Conservation (phyloP, 2,329 filamentous ascomycete species). For the Trichophyton benhamiae region DNA sequence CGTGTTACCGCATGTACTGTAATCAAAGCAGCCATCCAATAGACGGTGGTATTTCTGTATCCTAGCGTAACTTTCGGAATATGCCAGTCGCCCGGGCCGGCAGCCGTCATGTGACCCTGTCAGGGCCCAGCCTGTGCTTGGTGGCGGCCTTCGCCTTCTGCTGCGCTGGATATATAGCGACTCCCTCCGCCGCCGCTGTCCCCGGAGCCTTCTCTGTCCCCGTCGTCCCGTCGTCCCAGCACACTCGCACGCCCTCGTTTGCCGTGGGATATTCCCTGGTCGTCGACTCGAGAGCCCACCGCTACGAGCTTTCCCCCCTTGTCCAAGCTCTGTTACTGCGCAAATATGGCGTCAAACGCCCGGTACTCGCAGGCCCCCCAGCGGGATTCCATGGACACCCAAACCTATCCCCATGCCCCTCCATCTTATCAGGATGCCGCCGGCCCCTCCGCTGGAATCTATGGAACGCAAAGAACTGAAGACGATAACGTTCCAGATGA, state of each 20-base stretch:
- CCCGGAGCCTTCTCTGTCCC: too few relatives aligned
- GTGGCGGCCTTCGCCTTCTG: background rate
- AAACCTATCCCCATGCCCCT: slow-evolving; percentile 60
- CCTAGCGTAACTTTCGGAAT: background rate
- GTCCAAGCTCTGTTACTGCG: background rate
- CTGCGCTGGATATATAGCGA: too few relatives aligned
- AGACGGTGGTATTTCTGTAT: background rate
- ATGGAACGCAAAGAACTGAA: slow-evolving; percentile 57
- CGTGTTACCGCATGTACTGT: background rate
- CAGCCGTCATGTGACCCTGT: background rate
- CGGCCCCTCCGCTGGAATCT: slow-evolving; percentile 45
- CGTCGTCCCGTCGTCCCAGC: too few relatives aligned
- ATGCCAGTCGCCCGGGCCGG: background rate
- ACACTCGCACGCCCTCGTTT: too few relatives aligned
- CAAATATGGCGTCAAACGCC: slow-evolving; percentile 56
- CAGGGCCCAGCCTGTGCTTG: background rate
- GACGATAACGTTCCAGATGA: slow-evolving; percentile 91
- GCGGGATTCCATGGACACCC: slow-evolving; percentile 72
- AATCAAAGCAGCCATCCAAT: background rate
- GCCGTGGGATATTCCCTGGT: background rate
- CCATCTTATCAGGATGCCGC: slow-evolving; percentile 63
- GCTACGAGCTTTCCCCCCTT: background rate
- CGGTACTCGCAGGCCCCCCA: slow-evolving; percentile 77
- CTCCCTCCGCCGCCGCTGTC: too few relatives aligned
- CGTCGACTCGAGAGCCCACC: background rate